These are phyloP conservation scores for Letharia lupina DNA, from an alignment of 495 filamentous ascomycete genomes.

Conservation along the genomic window DNA sequence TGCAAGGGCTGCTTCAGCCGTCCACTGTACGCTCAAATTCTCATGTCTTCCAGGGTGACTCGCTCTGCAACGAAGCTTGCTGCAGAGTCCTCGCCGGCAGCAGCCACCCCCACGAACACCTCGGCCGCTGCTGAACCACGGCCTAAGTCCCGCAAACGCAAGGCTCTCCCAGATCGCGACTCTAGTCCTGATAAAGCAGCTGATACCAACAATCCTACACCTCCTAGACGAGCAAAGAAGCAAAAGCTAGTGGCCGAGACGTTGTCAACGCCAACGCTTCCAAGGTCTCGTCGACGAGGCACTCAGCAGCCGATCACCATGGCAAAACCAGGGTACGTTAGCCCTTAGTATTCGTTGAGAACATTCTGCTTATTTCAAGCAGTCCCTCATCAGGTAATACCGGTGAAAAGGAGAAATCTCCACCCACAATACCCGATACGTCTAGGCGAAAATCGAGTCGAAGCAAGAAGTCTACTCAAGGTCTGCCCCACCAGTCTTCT, in stretches of 20 bases:
- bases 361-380: neutral
- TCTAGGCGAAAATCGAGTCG: constrained; percentile 62
- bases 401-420: constrained; percentile 37
- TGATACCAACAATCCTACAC: constrained; percentile 33
- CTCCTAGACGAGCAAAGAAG: constrained; percentile 45
- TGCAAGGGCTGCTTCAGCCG: constrained; percentile 6
- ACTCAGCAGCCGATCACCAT: constrained; percentile 59
- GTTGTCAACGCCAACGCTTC: constrained; percentile 29
- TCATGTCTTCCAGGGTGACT: constrained; percentile 81
- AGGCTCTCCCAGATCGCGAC: constrained; percentile 40
- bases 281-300: constrained; percentile 49
- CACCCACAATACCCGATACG: constrained; percentile 41
- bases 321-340: constrained; percentile 71
- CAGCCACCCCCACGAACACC: constrained; percentile 18
- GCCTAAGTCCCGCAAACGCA: constrained; percentile 45
- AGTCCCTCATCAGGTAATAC: constrained; percentile 23
- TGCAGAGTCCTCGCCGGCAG: constrained; percentile 43
- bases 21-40: constrained; percentile 32
- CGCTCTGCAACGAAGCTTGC: constrained; percentile 71
- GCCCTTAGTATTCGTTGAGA: neutral
- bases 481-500: neutral
- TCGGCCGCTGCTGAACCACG: constrained; percentile 12
- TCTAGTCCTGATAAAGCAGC: constrained; percentile 34
- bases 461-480: constrained; percentile 48
- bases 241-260: constrained; percentile 33